These are phyloP conservation scores for Beauveria sp. DNA, from an alignment of 2,329 filamentous ascomycete genomes.

Conservation along the genomic window DNA sequence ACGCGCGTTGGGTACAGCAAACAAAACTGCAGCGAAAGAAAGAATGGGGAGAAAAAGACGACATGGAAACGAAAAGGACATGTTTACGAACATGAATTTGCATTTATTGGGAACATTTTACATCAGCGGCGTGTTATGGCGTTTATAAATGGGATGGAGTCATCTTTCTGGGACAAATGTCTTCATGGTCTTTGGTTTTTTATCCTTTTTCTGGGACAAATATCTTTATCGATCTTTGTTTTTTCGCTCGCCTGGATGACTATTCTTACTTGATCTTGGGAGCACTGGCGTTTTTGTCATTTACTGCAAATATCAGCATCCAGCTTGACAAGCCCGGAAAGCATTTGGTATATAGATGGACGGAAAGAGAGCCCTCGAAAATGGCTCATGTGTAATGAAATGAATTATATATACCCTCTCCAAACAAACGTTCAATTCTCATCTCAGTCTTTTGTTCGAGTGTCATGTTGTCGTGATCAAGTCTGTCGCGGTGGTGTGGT, in stretches of 20 bases:
- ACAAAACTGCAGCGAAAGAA: background rate
- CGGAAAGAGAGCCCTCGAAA: background rate
- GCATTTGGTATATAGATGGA: background rate
- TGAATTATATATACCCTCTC: too few species aligned
- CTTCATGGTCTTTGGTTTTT: too few species aligned
- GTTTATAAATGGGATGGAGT: background rate
- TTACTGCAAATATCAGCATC: background rate
- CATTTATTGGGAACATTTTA: background rate
- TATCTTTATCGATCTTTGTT: background rate
- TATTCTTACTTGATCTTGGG: background rate
- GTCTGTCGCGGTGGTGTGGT: too few species aligned
- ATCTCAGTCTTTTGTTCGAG: too few species aligned
- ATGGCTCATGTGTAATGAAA: too few species aligned
- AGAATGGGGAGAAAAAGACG: background rate
- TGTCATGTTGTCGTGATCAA: too few species aligned
- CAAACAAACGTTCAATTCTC: too few species aligned
- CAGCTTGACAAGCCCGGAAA: background rate
- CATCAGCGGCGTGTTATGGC: background rate
- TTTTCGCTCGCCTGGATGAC: background rate
- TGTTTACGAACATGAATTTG: background rate
- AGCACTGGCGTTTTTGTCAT: background rate
- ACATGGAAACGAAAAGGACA: background rate
- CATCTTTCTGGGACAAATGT: too few species aligned
- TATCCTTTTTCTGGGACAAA: too few species aligned
- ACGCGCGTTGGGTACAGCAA: background rate